Conservation (phyloP, 2,329 filamentous ascomycete genomes). For the Pseudogymnoascus sp. region DNA sequence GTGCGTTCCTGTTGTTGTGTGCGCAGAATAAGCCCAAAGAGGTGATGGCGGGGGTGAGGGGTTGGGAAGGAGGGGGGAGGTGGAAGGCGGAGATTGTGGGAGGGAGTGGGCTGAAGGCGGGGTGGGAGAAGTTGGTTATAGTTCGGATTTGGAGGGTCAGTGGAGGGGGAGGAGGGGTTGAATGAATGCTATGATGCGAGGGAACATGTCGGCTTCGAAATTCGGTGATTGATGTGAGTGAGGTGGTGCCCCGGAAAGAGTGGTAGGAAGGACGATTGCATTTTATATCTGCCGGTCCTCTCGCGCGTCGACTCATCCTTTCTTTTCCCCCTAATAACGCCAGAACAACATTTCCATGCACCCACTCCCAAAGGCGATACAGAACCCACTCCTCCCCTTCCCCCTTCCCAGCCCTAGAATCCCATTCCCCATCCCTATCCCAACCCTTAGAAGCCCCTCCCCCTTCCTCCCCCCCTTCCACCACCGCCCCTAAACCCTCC, state of each 20-base stretch:
- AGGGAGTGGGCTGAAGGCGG: slow-evolving; percentile 75
- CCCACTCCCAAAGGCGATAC: neutral
- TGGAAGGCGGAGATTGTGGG: slow-evolving; percentile 77
- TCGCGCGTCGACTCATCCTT: neutral
- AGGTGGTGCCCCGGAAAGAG: neutral
- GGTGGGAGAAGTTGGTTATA: slow-evolving; percentile 91
- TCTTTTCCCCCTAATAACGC: neutral
- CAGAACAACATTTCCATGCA: neutral
- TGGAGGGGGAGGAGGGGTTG: neutral
- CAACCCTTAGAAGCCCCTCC: slow-evolving; percentile 34
- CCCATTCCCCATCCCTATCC: neutral
- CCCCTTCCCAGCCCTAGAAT: slow-evolving; percentile 25
- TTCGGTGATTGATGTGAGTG: neutral
- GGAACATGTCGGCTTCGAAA: neutral
- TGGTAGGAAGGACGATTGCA: neutral
- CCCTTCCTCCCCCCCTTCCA: slow-evolving; percentile 45
- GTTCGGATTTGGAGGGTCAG: slow-evolving; percentile 68
- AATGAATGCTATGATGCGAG: neutral
- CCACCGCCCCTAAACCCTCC: slow-evolving; percentile 39
- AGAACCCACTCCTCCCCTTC: neutral
- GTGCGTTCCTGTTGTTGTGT: slow-evolving; percentile 84
- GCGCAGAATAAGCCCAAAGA: slow-evolving; percentile 77
- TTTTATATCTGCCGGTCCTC: neutral
- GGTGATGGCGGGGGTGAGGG: slow-evolving; percentile 55
- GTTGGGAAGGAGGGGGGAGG: slow-evolving; percentile 36